Percentiles rank a stretch among this genome's conserved stretches.
phyloP scores from a whole-genome alignment of 2,329 filamentous ascomycete species.

The Aspergillus alliaceus region DNA sequence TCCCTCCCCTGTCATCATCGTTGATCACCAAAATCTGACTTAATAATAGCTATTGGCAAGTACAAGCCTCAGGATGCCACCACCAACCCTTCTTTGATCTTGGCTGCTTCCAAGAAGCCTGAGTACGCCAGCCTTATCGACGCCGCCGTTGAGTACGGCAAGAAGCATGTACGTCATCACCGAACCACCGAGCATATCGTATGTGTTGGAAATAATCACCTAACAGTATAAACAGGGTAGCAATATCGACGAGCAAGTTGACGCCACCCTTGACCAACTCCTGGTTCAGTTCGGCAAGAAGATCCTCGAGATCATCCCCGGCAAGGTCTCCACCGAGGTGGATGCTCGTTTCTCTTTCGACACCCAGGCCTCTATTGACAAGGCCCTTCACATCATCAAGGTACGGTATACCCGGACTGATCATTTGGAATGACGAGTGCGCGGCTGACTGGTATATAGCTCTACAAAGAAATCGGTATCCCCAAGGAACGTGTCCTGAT shows the following conservation, averaged over 20 bases:
- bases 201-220: not conserved
- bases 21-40: constrained; percentile 1
- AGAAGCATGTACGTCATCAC: constrained; percentile 61
- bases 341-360: constrained; percentile 96
- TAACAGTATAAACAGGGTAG: constrained; percentile 45
- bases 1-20: constrained; percentile 7
- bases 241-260: constrained; percentile 76
- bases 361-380: constrained; percentile 85
- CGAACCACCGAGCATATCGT: not conserved
- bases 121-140: constrained; percentile 95
- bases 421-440: not conserved
- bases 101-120: constrained; percentile 96
- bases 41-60: constrained; percentile 79
- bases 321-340: constrained; percentile 98
- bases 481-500: constrained; percentile 93
- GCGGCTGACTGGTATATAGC: constrained; percentile 53
- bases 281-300: constrained; percentile 97
- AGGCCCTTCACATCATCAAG: constrained; percentile 95
- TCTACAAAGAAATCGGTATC: constrained; percentile 91
- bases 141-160: constrained; percentile 79
- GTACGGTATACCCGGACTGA: constrained; percentile 49
- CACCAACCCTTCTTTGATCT: constrained; percentile 98
- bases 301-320: constrained; percentile 94
- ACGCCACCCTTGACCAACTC: constrained; percentile 86
- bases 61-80: constrained; percentile 99